Evolutionary conservation across 768 basidiomycete species (phyloP), one percentile per base, ranked within the genome.

Genomic region (Termitomyces sp.): DNA sequence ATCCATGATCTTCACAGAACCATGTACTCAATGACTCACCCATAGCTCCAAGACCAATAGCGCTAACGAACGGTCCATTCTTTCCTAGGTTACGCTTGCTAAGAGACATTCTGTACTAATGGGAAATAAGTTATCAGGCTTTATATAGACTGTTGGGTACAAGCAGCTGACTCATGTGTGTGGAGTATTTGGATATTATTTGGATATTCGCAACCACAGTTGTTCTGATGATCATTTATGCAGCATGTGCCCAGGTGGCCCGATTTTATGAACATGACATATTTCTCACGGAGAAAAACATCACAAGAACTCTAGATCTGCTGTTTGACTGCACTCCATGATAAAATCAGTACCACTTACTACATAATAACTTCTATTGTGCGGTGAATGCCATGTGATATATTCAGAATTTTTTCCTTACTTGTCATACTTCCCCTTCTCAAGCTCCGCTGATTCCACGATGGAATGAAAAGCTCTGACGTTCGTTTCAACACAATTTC

Each of bases 11-110:
- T 6, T 4, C 6, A 26, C 13, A 22, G 12, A 38, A 3, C 6
- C 14, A 24, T 36, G 35, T 51, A 18, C 6, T 38, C 51, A 24
- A 28, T 9, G 18, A 54, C 58, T 26, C 43, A 69, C 69, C 67
- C 67, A 65, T 68, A 6, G 66, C 62, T 22, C 69, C 69, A 46
- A 68, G 57, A 14, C 69, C 69, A 13, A 70, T 63, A 4, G 69
- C 66, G 35, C 64, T 64, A 43, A 70, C 69, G n/a, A 22, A 46
- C 4, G 69, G 69, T 7, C 69, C 69, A 57, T 68, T 65, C 47
- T 52, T 61, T 28, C 69, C 69, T 18, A 70, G 65, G 18, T 54
- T 55, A 24, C 66, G 65, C 26, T 64, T 63, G 33, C 61, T 68
- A 40, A 53, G 60, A 24, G 59, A 20, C 42, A 44, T 43, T 30